Evolutionary conservation across 2,329 filamentous ascomycete genomes (phyloP).

Genomic region (Emmonsia crescens): DNA sequence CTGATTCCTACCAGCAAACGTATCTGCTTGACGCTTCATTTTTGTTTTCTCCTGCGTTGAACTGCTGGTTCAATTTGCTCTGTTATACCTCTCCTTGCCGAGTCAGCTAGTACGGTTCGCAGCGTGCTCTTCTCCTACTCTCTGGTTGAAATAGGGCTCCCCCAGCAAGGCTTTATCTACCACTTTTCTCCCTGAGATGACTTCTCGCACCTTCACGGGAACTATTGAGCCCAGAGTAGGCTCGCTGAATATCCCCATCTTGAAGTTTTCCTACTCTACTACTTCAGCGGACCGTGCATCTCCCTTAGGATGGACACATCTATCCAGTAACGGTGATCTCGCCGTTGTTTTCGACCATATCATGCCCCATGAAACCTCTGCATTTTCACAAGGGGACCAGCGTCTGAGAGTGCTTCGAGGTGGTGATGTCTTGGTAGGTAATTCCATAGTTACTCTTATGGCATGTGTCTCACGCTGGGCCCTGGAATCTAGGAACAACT

Average conservation of each 20-base stretch:
- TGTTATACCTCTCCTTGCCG: background rate
- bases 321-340: conserved; percentile 28
- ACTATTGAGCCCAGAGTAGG: background rate
- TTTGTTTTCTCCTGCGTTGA: background rate
- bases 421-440: conserved; percentile 26
- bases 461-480: background rate
- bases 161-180: background rate
- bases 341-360: conserved; percentile 26
- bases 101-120: background rate
- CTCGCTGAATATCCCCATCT: conserved; percentile 13
- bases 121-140: background rate
- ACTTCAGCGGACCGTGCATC: conserved; percentile 26
- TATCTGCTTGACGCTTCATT: no score
- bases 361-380: conserved; percentile 2
- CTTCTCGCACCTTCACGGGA: background rate
- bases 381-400: conserved; percentile 13
- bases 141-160: background rate
- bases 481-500: conserved; percentile 29
- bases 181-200: background rate
- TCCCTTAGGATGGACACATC: conserved; percentile 36
- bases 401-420: conserved; percentile 27
- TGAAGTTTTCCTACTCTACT: conserved; percentile 38
- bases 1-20: background rate
- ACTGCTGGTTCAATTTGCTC: background rate
- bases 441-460: background rate